phyloP scores from a whole-genome alignment of 768 basidiomycete species.

The Sporobolomyces phaffii region DNA sequence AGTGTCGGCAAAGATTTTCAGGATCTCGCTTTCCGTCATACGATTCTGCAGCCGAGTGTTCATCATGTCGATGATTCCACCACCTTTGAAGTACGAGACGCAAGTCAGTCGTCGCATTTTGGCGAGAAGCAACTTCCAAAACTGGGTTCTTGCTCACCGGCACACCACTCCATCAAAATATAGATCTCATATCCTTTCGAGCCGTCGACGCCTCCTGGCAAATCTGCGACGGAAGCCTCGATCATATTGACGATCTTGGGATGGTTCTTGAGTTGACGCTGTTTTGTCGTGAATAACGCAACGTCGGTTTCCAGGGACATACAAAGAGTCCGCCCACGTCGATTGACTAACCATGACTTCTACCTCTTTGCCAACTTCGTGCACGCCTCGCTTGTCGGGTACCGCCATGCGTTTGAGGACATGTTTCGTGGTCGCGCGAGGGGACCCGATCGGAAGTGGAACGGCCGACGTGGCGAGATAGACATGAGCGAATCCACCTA shows the following conservation, averaged over 20 bases:
- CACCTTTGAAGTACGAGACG: slow-evolving; percentile 54
- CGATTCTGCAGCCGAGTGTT: slow-evolving; percentile 91
- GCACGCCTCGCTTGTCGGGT: slow-evolving; percentile 76
- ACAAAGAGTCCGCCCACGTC: neutral
- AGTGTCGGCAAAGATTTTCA: slow-evolving; percentile 95
- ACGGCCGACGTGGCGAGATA: slow-evolving; percentile 83
- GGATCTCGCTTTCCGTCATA: slow-evolving; percentile 88
- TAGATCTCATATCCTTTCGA: slow-evolving; percentile 73
- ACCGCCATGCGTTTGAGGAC: slow-evolving; percentile 96
- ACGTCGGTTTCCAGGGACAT: neutral
- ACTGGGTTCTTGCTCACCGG: slow-evolving; percentile 55
- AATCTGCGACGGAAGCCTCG: slow-evolving; percentile 83
- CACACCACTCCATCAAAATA: slow-evolving; percentile 97
- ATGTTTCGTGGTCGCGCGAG: slow-evolving; percentile 81
- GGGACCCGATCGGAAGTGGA: slow-evolving; percentile 54
- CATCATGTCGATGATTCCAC: slow-evolving; percentile 99
- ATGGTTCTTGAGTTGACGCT: slow-evolving; percentile 63
- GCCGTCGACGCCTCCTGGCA: slow-evolving; percentile 59
- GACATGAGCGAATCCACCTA: slow-evolving; percentile 98
- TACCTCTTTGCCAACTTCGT: slow-evolving; percentile 93
- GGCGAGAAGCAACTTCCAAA: neutral
- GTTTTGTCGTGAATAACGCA: slow-evolving; percentile 54
- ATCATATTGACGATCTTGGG: slow-evolving; percentile 94
- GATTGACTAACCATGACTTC: slow-evolving; percentile 94
- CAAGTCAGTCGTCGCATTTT: neutral